Evolutionary conservation across 106 monocot genomes (phyloP).

Genomic region (Dioscorea zingiberensis): DNA sequence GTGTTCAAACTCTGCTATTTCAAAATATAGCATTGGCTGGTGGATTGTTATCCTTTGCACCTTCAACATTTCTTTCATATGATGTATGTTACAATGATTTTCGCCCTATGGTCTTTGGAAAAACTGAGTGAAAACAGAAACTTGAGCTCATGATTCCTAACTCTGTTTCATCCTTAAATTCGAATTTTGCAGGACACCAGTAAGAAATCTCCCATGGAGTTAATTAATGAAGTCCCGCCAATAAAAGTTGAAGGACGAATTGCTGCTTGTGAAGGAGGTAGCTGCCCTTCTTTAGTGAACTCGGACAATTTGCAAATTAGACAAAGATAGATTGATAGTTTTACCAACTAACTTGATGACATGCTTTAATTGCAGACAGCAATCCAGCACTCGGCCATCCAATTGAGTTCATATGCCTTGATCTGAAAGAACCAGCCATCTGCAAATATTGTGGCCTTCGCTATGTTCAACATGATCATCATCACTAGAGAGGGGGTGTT

Average conservation of each 20-base stretch:
- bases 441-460: constrained; percentile 98
- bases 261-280: constrained; percentile 1
- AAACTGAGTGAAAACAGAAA: neutral
- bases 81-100: neutral
- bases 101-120: neutral
- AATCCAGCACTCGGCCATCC: constrained; percentile 80
- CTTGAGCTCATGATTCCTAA: neutral
- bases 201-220: constrained; percentile 93
- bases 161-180: neutral
- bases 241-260: constrained; percentile 10
- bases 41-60: too few species aligned
- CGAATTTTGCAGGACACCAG: constrained; percentile 56
- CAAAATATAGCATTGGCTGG: too few species aligned
- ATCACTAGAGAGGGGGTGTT: constrained; percentile 37
- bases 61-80: neutral
- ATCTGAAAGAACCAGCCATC: constrained; percentile 56
- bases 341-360: constrained; percentile 30
- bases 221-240: constrained; percentile 95
- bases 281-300: constrained; percentile 43
- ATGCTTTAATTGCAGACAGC: constrained; percentile 27
- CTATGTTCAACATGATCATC: constrained; percentile 60
- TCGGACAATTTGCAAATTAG: too few species aligned
- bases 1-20: too few species aligned
- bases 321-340: constrained; percentile 53
- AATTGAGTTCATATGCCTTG: constrained; percentile 90